phyloP scores from a whole-genome alignment of 1,139 yeast species.

The Meyerozyma sp. region DNA sequence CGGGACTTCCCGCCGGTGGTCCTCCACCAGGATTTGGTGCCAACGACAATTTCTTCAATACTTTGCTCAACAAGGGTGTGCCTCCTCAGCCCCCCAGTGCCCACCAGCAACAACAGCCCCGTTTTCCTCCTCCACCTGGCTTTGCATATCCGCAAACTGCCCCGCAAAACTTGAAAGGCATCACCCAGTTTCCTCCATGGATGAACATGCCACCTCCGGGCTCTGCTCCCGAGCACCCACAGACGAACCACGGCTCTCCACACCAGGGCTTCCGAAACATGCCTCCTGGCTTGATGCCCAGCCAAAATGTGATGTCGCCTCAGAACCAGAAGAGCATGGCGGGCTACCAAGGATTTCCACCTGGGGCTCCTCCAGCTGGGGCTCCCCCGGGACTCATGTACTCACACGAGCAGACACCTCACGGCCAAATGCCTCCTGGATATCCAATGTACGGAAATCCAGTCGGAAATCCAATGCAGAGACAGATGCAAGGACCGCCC shows the following conservation, averaged over 20 bases:
- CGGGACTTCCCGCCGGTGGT: neutral
- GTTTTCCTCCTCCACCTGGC: slow-evolving; percentile 1
- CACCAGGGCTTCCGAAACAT: neutral
- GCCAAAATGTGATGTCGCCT: neutral
- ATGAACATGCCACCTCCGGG: slow-evolving; percentile 1
- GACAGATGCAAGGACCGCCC: neutral
- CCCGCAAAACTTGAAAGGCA: slow-evolving; percentile 5
- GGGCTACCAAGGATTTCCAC: neutral
- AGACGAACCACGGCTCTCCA: neutral
- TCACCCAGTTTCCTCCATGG: neutral
- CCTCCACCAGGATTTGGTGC: slow-evolving; percentile 8
- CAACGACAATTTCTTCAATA: slow-evolving; percentile 51
- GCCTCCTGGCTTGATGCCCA: neutral
- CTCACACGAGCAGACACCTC: slow-evolving; percentile 1
- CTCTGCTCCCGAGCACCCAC: neutral
- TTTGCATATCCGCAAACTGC: neutral
- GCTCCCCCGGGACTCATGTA: neutral
- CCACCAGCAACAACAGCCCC: slow-evolving; percentile 2
- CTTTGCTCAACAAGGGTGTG: slow-evolving; percentile 39
- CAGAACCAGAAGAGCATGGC: neutral
- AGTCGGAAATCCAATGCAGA: neutral
- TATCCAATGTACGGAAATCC: neutral
- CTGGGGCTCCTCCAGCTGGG: neutral
- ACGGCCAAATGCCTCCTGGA: neutral
- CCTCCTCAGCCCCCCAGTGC: slow-evolving; percentile 4